Base-by-base conservation (phyloP, 768 basidiomycete genomes). In the Phlegmacium glaucopus region DNA sequence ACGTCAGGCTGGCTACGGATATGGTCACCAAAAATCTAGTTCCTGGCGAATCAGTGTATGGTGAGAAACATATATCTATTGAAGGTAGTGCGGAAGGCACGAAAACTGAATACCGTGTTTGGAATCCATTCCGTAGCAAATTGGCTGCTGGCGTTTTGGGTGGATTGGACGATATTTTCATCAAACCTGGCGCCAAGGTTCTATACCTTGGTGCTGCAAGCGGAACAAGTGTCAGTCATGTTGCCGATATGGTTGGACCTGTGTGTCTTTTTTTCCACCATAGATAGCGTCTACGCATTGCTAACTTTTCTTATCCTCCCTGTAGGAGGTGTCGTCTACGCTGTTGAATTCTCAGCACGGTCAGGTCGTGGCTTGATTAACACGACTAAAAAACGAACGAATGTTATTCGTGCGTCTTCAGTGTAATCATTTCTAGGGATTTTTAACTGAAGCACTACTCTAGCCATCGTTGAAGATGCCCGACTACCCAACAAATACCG, bases 321-420 rank as follows among this genome's bases (percentile, higher is more conserved):
- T 34, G 54, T 94, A 90, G 93, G 96, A 54, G 96, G 96, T 45
- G 80, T 90, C 50, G 96, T 98, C 8, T 98, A 99, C 65, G 96
- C 96, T 15, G 96, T 99, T 27, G 96, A 99, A 69, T 98, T 99
- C 72, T 98, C 96, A 2, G 77, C 85, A 57, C 83, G 96, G 60
- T 95, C 94, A 45, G 96, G 96, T 29, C 90, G 96, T 69, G 96
- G 98, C 71, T 72, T 98, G 52, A 96, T 99, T 58, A 90, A 89
- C 72, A 99, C 98, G 96, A 95, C 96, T 28, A 97, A 98, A 74
- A 97, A 96, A 72, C 80, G 96, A 49, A 98, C 96, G 55, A 99
- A 98, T 68, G 93, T 98, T 55, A 95, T 98, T 61, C 96, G 93
- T 95, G 71, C 49, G 89, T 77, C 35, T 42, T 29, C 26, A 7